Evolutionary conservation across 1,139 yeast genomes (phyloP).

Genomic region (Taphrina deformans): DNA sequence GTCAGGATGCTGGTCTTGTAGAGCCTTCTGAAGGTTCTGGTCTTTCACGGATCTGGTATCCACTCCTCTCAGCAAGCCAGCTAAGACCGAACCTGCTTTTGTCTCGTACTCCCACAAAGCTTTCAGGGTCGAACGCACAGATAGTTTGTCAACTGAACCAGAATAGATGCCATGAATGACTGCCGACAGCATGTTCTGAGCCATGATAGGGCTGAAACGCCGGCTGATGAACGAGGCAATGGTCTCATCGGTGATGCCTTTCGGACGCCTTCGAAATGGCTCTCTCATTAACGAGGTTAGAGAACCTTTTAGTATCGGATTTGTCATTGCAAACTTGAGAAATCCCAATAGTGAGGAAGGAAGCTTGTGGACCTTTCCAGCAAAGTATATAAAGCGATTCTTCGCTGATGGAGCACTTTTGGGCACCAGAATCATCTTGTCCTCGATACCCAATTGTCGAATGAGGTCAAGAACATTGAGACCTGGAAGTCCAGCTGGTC

Average conservation of each 20-base stretch:
- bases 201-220: conserved; percentile 63
- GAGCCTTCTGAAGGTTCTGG: conserved; percentile 18
- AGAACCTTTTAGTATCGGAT: conserved; percentile 50
- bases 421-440: conserved; percentile 55
- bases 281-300: conserved; percentile 47
- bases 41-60: conserved; percentile 14
- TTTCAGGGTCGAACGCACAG: conserved; percentile 47
- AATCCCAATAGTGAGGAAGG: conserved; percentile 43
- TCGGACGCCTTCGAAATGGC: conserved; percentile 43
- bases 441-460: conserved; percentile 50
- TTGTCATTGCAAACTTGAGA: conserved; percentile 41
- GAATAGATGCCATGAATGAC: conserved; percentile 88
- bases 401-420: conserved; percentile 55
- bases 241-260: conserved; percentile 59
- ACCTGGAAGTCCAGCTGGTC: conserved; percentile 43
- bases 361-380: conserved; percentile 43
- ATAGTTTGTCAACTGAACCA: conserved; percentile 69
- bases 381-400: conserved; percentile 57
- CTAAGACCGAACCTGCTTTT: conserved; percentile 37
- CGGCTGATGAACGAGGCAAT: conserved; percentile 66
- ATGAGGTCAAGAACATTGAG: conserved; percentile 43
- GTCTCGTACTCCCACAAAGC: conserved; percentile 38
- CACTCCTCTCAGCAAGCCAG: conserved; percentile 33
- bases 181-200: conserved; percentile 74
- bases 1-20: conserved; percentile 27